Base-by-base conservation (phyloP, 176 grass and related monocot species). In the Juncus effusus region DNA sequence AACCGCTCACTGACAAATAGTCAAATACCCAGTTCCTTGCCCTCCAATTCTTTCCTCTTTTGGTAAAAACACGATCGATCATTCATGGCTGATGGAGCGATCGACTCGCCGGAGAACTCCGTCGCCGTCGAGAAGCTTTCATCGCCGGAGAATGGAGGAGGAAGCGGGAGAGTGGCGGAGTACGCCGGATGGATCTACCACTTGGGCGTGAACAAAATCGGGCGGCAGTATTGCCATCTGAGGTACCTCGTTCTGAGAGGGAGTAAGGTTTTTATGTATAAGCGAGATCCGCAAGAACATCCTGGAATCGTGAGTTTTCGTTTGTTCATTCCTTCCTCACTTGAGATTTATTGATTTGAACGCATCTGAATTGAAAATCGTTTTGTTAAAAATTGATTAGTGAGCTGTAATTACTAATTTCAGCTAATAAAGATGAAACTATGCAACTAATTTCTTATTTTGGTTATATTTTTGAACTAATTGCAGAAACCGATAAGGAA, bases 161-260 rank as follows among this genome's bases (percentile, higher is more conserved):
- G 38, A 42, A 77, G 80, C 2, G 65, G 74, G 57, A 75, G 65
- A 59, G 11, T 68, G 54, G 38, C 74, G 51, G 79, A 81, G 74
- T 96, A 79, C 59, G 79, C 62, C 35, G 93, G 93, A 10, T 96
- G 93, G 85, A 87, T 89, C 49, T 96, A 89, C 60, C 93, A 96
- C 80, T 62, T 96, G 38, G 93, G 93, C 54, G 82, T 96, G 5
- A 96, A 96, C 75, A 79, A 84, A 72, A 79, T 96, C 80, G 88
- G 85, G 10, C 82, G 69, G 70, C 85, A 89, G 85, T 96, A 91
- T 72, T 86, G 88, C 77, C 85, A 91, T 65, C 87, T 96, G 74
- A 87, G 93, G 8, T 96, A 86, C 65, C 93, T 96, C 69, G 40
- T 84, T 49, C 74, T 96, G 58, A 77, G 80, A 56, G 93, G 88